Evolutionary conservation across 2,329 filamentous ascomycete species (phyloP), one percentile per base, ranked within the genome.

Genomic region (Sphaerulina musiva): DNA sequence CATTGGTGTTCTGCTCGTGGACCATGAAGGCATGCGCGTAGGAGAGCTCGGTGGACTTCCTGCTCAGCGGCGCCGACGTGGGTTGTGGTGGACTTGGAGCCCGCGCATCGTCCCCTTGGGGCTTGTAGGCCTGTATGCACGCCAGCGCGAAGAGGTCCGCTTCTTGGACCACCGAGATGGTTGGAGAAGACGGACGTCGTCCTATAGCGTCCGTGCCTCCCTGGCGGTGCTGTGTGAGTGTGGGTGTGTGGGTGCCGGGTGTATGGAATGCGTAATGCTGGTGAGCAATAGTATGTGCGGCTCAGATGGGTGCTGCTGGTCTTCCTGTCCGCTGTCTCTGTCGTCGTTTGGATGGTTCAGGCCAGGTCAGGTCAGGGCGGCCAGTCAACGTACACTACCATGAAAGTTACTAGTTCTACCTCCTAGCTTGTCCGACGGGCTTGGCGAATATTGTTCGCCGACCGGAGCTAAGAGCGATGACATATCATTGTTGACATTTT

Each of bases 21-120:
- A 73, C 70, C 72, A 75, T 72, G 72, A 73, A 69, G 55, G 66
- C 63, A 59, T 60, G 55, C 49, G 58, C 61, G 51, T 62, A 67
- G 66, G 67, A 63, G 54, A 65, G 61, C 55, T 62, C 59, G 55
- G 52, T 55, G 46, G 63, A 66, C 58, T 68, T 68, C 57, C 64
- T 65, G 56, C 56, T 60, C 59, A 61, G 54, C 54, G 57, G 50
- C 48, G 54, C 43, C 48, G 57, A 36, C 48, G 54, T 41, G 46
- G 53, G 44, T 53, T 46, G 46, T 48, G 52, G 51, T 52, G 51
- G 26, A 40, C 42, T 48, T 42, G 55, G 46, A 52, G 56, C 40
- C 53, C 46, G 43, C 41, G 54, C 64, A 64, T 65, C 57, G 59
- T 60, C 55, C 54, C 66, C 61, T 62, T 63, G 4, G 26, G 26